Conservation (phyloP, 176 grass and related monocot species). For the Ampelocalamus luodianensis region DNA sequence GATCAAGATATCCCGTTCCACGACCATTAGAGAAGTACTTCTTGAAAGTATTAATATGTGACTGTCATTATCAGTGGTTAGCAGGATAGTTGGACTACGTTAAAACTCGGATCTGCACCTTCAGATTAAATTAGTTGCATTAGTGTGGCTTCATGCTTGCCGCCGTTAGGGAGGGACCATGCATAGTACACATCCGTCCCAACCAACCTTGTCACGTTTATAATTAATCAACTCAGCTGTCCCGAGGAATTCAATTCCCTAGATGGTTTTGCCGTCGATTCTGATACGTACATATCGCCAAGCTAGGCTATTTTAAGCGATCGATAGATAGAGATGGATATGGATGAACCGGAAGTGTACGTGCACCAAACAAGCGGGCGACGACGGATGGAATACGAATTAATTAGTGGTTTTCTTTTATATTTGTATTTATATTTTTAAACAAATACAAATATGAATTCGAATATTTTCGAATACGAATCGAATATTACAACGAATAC, state of each 20-base stretch:
- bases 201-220: constrained; percentile 14
- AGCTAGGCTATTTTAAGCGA: background rate
- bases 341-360: background rate
- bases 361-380: background rate
- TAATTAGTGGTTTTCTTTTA: too few relatives aligned
- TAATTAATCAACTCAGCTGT: background rate
- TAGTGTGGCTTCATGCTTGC: background rate
- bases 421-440: too few relatives aligned
- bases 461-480: too few relatives aligned
- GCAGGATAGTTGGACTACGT: background rate
- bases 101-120: background rate
- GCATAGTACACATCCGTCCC: background rate
- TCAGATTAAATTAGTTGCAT: background rate
- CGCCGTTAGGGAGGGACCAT: background rate
- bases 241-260: constrained; percentile 29
- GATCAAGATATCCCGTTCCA: background rate
- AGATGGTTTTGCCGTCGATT: constrained; percentile 18
- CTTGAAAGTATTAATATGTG: background rate
- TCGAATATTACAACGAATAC: too few relatives aligned
- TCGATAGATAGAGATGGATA: background rate
- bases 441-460: too few relatives aligned
- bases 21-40: background rate
- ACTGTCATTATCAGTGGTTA: background rate
- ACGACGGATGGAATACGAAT: too few relatives aligned
- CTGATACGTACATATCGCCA: background rate